Base-by-base conservation (phyloP, 371 early-diverging fungal species). In the Mycotypha africana region DNA sequence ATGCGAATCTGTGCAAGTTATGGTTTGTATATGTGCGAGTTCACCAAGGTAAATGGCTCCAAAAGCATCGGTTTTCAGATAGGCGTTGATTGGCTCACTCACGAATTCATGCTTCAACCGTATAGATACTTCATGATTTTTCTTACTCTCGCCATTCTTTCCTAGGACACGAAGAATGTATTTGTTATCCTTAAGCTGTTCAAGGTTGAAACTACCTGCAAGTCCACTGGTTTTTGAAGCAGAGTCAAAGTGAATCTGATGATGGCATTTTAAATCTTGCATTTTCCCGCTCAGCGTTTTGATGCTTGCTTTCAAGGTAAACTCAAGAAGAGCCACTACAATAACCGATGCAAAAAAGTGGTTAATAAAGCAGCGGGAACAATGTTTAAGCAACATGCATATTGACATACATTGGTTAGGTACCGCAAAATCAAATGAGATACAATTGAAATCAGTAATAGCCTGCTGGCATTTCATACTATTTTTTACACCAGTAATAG, bases 71-170 rank as follows among this genome's bases (percentile, higher is more conserved):
- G 76, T 65, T 22, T 66, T 61, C 14, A 81, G 34, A 8, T 21
- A 34, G 4, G 51, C 40, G 7, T 24, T 28, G 15, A 69, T 51
- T 1, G 34, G 2, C 0, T 24, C 17, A 6, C 8, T 4, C 9
- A 56, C 40, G 38, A 74, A 38, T 0, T 45, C 36, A 31, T 77
- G 78, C 10, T 49, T 53, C 9, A 81, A 36, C 2, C 38, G 12
- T 5, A 81, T 15, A 2, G 47, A 39, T 3, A 73, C 43, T 10
- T 65, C 60, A n/a, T 58, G 44, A 12, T 61, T 47, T 14, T 49
- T 50, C 42, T 65, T 51, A 10, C 44, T 44, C 33, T 79, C 76
- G 61, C 81, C 81, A 49, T 81, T 81, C 44, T 68, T 75, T 38
- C 79, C 79, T 17, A 75, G 47, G 8, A 61, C 55, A 28, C 48